phyloP scores from a whole-genome alignment of 345 rosid genomes.

The Lepidium didymum region DNA sequence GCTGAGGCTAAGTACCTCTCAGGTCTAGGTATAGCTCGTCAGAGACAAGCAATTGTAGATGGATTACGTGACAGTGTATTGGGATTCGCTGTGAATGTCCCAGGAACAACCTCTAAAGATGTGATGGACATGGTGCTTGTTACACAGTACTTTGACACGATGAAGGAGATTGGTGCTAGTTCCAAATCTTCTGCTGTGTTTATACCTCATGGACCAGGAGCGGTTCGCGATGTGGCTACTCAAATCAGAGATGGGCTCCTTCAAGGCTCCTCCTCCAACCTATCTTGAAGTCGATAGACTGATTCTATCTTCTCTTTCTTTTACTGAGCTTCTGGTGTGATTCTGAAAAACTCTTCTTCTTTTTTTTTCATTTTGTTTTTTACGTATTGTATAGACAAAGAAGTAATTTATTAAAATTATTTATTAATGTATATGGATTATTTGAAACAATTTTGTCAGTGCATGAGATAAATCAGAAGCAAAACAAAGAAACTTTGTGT shows the following conservation, averaged over 20 bases:
- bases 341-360: neutral
- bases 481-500: no score
- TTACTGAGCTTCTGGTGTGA: constrained; percentile 7
- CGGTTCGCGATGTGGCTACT: constrained; percentile 30
- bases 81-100: constrained; percentile 31
- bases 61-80: constrained; percentile 29
- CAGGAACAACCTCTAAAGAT: constrained; percentile 33
- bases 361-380: neutral
- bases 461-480: no score
- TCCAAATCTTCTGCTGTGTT: constrained; percentile 33
- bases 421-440: no score
- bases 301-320: neutral
- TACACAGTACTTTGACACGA: constrained; percentile 31
- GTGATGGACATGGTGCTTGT: constrained; percentile 36
- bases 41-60: constrained; percentile 31
- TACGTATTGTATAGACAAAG: no score
- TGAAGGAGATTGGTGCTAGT: constrained; percentile 32
- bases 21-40: constrained; percentile 30
- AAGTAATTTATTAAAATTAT: no score
- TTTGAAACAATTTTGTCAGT: no score
- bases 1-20: constrained; percentile 34
- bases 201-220: constrained; percentile 36
- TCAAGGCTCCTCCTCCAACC: constrained; percentile 15
- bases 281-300: neutral
- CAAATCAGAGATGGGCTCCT: constrained; percentile 35